Base-by-base conservation (phyloP, 2,329 filamentous ascomycete genomes). In the Aspergillus fumigatus region DNA sequence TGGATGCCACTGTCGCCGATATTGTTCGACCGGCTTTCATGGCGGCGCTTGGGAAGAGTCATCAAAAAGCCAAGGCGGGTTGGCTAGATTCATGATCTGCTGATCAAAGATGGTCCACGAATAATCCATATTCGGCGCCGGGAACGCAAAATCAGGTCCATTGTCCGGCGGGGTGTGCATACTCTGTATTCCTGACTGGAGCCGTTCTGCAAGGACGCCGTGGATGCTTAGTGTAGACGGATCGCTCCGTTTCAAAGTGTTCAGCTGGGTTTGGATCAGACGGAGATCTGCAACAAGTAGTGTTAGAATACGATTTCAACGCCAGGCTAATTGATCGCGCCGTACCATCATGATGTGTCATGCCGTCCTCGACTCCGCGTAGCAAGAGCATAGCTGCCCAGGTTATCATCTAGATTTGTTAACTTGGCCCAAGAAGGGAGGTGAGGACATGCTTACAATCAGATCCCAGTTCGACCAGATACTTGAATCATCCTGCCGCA, bases 401-500 rank as follows among this genome's bases (percentile, higher is more conserved):
- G 10, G 67, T 68, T 29, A 69, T 67, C 67, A 69, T 69, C 67
- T 69, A 45, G 9, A 17, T 27, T n/a, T 19, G 14, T 56, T 53
- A 58, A 26, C 21, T 21, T 40, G 21, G 11, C 17, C 25, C 11
- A 25, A 21, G 14, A 25, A 21, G 2, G 14, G 7, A 3, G 27
- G 41, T 26, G 38, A 7, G 14, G 23, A 9, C 8, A 32, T 32
- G 29, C 64, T 56, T 45, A 70, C 67, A 23, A 69, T 62, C n/a
- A 70, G 51, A 55, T 70, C 67, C 67, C 67, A 70, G 21, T 70
- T 70, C 1, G 67, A 70, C 67, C 67, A 70, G 40, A 70, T 70
- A 27, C 67, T 68, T 21, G 67, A 51, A 56, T 70, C 67, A 52
- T 69, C 65, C 32, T 69, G 59, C 27, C 67, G 59, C 19, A 70